Base-by-base conservation (phyloP, 2,329 filamentous ascomycete genomes). In the Diplodia intermedia region DNA sequence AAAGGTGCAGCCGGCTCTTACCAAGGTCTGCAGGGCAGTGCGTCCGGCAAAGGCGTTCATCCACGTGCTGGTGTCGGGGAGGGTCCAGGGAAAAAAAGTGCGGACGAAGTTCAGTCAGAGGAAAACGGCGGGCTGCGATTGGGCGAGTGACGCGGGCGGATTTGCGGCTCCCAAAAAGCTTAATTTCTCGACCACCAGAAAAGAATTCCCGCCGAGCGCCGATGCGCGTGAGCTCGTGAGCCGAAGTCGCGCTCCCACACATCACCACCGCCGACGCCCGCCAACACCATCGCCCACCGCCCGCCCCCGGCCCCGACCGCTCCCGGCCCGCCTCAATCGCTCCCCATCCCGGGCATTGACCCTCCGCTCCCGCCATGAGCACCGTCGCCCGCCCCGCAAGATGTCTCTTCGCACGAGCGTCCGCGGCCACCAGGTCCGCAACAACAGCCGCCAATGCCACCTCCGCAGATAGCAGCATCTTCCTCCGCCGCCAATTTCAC, bases 401-500 rank as follows among this genome's bases (percentile, higher is more conserved):
- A 77, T 82, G 80, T 73, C 76, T 82, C 70, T 79, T 82, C 73
- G 74, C 77, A 68, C 74, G 73, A 66, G 68, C 72, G 61, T 69
- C 75, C 33, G 69, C 50, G 62, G 57, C 47, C 36, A 47, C 29
- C 71, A 76, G 57, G 66, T 53, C 74, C 74, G 67, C 77, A 73
- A 71, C 71, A 74, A 20, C 69, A 75, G 29, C 60, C 26, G 40
- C 69, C 70, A 50, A 55, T 69, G 38, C 55, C 57, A 33, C 50
- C 33, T 47, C 43, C 43, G 43, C 43, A n/a, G 52, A 56, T 50
- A 60, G 54, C 55, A 63, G 14, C 61, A 18, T 54, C 12, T 23
- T 71, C 29, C 75, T 78, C 67, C 79, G 79, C 72, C 79, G 81
- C 69, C 76, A 79, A 69, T 81, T 82, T 77, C 77, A 79, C 71